phyloP scores from a whole-genome alignment of 176 grass and related monocot genomes.

The Oryza officinalis region DNA sequence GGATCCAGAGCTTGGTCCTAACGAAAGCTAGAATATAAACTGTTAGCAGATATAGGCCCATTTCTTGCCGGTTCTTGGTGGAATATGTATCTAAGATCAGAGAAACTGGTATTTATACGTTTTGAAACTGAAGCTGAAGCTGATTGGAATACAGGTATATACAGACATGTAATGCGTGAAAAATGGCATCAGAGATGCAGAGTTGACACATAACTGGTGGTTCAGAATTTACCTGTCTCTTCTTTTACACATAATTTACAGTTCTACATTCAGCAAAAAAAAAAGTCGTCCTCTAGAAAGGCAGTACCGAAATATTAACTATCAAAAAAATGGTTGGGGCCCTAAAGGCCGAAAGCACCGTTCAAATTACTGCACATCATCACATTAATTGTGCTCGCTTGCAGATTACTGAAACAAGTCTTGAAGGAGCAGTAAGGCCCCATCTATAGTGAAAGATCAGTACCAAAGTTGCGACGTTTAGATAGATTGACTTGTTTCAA shows the following conservation, averaged over 20 bases:
- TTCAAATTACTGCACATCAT: conserved; percentile 8
- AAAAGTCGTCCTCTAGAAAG: not conserved
- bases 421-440: conserved; percentile 3
- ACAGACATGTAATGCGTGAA: conserved; percentile 48
- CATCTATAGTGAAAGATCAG: too few species aligned
- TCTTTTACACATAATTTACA: not conserved
- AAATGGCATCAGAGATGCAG: conserved; percentile 43
- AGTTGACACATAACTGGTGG: conserved; percentile 41
- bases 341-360: not conserved
- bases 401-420: conserved; percentile 16
- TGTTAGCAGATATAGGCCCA: conserved; percentile 38
- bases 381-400: conserved; percentile 24
- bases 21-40: conserved; percentile 44
- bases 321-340: conserved; percentile 5
- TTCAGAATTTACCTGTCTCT: conserved; percentile 8
- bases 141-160: conserved; percentile 56
- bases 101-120: conserved; percentile 58
- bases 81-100: conserved; percentile 55
- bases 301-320: conserved; percentile 9
- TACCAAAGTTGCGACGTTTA: not conserved
- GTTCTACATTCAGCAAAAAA: not conserved
- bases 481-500: conserved; percentile 29
- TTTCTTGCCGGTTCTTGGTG: conserved; percentile 45
- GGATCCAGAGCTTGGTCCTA: conserved; percentile 66
- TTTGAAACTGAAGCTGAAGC: conserved; percentile 42